Conservation (phyloP, 495 filamentous ascomycete genomes). For the Daldinia caldariorum region DNA sequence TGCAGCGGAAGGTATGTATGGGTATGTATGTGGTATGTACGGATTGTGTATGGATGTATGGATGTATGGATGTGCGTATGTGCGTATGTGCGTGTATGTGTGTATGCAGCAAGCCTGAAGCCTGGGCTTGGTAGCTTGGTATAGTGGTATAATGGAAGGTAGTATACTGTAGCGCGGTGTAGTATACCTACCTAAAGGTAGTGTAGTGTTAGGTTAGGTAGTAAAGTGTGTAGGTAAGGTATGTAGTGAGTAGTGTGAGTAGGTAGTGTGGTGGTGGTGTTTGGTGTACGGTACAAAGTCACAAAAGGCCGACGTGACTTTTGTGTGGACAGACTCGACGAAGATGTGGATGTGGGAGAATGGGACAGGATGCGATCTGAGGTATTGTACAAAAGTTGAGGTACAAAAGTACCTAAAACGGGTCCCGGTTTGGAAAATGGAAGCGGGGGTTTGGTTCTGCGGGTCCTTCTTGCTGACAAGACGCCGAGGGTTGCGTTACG, state of each 20-base stretch:
- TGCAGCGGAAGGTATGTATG: slow-evolving; percentile 48
- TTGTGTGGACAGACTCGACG: slow-evolving; percentile 41
- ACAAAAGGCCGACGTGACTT: slow-evolving; percentile 40
- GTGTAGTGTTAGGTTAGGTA: not conserved
- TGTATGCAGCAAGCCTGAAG: slow-evolving; percentile 42
- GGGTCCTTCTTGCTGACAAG: slow-evolving; percentile 29
- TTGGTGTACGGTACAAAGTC: slow-evolving; percentile 39
- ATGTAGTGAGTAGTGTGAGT: slow-evolving; percentile 20
- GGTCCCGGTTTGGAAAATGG: slow-evolving; percentile 13
- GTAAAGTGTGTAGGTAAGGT: slow-evolving; percentile 13
- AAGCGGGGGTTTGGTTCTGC: slow-evolving; percentile 33
- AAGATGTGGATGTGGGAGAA: slow-evolving; percentile 38
- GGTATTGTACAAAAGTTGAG: slow-evolving; percentile 17
- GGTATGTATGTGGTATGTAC: slow-evolving; percentile 40
- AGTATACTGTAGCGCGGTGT: slow-evolving; percentile 30
- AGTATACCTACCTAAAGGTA: slow-evolving; percentile 22
- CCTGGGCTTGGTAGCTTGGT: slow-evolving; percentile 29
- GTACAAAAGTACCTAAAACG: slow-evolving; percentile 31
- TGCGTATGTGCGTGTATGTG: slow-evolving; percentile 36
- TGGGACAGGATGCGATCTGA: slow-evolving; percentile 31
- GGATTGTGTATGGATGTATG: slow-evolving; percentile 29
- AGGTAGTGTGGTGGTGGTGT: slow-evolving; percentile 29
- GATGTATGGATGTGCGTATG: too few species aligned
- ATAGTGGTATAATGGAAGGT: slow-evolving; percentile 15
- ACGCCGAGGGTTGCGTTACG: slow-evolving; percentile 50